These are phyloP conservation scores for Phialophora macrospora DNA, from an alignment of 2,329 filamentous ascomycete genomes.

Conservation along the genomic window DNA sequence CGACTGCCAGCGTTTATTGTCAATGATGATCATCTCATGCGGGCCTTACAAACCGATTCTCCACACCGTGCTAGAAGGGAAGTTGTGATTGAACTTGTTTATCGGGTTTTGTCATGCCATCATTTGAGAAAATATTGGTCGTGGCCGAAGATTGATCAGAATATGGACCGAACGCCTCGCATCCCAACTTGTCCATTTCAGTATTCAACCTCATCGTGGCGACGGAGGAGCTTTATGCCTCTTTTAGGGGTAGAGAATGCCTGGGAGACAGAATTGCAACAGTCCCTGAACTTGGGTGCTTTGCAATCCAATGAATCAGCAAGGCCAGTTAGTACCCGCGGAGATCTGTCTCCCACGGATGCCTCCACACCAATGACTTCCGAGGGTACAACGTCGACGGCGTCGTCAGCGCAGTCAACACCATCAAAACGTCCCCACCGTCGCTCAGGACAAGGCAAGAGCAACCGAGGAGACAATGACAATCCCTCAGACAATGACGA, in stretches of 20 bases:
- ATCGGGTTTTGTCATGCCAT: conserved; percentile 11
- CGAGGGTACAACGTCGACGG: neutral
- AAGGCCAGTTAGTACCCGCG: neutral
- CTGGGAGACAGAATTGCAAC: conserved; percentile 12
- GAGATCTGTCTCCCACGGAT: conserved; percentile 2
- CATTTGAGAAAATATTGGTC: neutral
- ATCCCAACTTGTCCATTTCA: neutral
- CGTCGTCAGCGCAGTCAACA: conserved; percentile 12
- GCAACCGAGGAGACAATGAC: conserved; percentile 4
- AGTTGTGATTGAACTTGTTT: conserved; percentile 6
- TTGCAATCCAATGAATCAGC: neutral
- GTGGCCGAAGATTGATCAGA: conserved; percentile 2
- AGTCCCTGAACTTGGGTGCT: conserved; percentile 1
- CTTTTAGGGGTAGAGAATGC: conserved; percentile 5
- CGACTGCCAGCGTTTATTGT: neutral
- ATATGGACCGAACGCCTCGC: neutral
- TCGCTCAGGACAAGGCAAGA: conserved; percentile 5
- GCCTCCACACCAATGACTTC: conserved; percentile 2
- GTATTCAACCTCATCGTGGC: neutral
- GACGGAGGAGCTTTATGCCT: neutral
- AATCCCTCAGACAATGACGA: conserved; percentile 13
- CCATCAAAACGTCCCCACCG: conserved; percentile 8
- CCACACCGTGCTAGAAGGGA: conserved; percentile 5
- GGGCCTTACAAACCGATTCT: conserved; percentile 5
- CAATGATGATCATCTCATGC: conserved; percentile 3